Evolutionary conservation across 148 eudicot genomes (phyloP), one percentile per base, ranked within the genome.

Genomic region (Rhododendron williamsianum): DNA sequence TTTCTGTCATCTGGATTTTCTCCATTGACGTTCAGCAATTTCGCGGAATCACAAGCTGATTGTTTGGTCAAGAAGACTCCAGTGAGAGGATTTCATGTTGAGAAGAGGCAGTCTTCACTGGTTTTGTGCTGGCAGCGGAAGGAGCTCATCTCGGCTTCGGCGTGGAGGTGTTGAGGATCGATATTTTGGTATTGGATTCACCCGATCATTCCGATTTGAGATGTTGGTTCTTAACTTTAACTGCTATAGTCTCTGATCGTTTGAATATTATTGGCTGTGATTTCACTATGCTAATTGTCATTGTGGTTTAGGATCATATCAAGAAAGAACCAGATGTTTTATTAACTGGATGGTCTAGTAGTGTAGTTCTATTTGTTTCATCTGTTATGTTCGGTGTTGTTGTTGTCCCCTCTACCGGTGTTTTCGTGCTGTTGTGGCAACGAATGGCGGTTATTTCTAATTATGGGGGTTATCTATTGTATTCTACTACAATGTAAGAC

Each of bases 1-100:
- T 92, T 97, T 69, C 84, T 92, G 85, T 91, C 97, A 23, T 89
- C 93, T 0, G 99, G 98, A 0, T 91, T 97, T 81, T 87, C 86
- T 12, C 95, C 95, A 1, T 35, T 94, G 69, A 78, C 86, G 1
- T 95, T 97, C 87, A 97, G 99, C 85, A 95, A 94, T 65, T 91
- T 97, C 87, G 90, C 99, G 0, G 99, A 96, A 84, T 90, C 97
- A 23, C 98, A 94, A 86, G 99, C 97, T 0, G 96, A 93, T 82
- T 97, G 92, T 76, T 91, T 97, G 73, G 92, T 95, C 74, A 97
- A 97, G 91, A 92, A 93, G 90, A 94, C 93, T 63, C 93, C 95
- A 0, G 93, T 93, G 19, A 89, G 92, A 56, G 99, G 98, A 27
- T 97, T 95, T 76, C 94, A 91, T 6, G 92, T 97, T 1, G 99